phyloP scores from a whole-genome alignment of 306 rosid genomes.

The Cicer pinnatifidum region DNA sequence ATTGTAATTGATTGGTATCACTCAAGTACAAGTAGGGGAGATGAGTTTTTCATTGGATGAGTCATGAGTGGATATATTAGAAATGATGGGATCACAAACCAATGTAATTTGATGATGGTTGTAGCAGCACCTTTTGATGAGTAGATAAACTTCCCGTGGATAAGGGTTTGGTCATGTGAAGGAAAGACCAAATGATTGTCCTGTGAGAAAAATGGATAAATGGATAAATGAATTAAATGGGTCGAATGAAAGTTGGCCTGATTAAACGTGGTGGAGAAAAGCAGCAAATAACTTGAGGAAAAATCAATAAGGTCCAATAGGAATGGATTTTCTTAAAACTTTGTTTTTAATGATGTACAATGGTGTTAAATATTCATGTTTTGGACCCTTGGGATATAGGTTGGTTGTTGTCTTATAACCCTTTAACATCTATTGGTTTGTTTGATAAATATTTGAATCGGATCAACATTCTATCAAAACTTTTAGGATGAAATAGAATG shows the following conservation, averaged over 20 bases:
- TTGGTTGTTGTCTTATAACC: slow-evolving; percentile 20
- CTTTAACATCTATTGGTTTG: slow-evolving; percentile 9
- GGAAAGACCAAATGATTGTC: not conserved
- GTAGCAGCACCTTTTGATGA: slow-evolving; percentile 8
- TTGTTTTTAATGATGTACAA: slow-evolving; percentile 1
- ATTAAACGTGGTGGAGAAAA: not conserved
- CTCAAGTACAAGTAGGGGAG: not conserved
- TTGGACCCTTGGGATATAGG: not conserved
- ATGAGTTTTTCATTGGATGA: not conserved
- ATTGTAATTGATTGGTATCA: not conserved
- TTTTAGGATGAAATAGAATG: slow-evolving; percentile 3
- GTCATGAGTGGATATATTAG: slow-evolving; percentile 3
- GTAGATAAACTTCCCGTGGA: not conserved
- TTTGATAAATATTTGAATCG: slow-evolving; percentile 16
- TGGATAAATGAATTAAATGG: not conserved
- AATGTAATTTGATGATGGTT: not conserved
- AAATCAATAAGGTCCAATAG: not conserved
- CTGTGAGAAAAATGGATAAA: not conserved
- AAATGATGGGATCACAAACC: slow-evolving; percentile 11
- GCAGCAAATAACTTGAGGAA: not conserved
- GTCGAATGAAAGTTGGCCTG: not conserved
- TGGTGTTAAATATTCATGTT: slow-evolving; percentile 4
- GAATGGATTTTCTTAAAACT: slow-evolving; percentile 13
- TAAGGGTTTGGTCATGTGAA: not conserved
- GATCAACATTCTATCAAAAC: slow-evolving; percentile 22